These are phyloP conservation scores for Colletotrichum somersetense DNA, from an alignment of 2,329 filamentous ascomycete genomes.

Conservation along the genomic window DNA sequence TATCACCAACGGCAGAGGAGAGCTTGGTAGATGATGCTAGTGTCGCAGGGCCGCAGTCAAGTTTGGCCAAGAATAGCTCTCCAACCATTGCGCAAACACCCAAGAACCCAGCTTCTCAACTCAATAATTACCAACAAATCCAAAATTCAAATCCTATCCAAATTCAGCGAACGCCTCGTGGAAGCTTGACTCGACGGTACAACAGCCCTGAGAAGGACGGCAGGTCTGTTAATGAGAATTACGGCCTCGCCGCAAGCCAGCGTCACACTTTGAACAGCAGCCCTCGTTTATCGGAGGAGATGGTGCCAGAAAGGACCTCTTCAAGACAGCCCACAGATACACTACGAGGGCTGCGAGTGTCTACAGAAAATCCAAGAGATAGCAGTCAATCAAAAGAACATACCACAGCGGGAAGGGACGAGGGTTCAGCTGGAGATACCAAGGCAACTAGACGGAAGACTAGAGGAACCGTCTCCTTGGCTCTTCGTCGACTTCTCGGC, in stretches of 20 bases:
- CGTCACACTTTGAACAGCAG: neutral
- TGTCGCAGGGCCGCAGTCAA: neutral
- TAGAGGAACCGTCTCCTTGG: neutral
- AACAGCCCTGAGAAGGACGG: neutral
- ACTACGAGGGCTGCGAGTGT: neutral
- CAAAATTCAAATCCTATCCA: neutral
- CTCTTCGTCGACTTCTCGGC: constrained; percentile 28
- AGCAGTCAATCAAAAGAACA: neutral
- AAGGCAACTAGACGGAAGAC: constrained; percentile 5
- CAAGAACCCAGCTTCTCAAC: no score
- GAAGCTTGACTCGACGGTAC: neutral
- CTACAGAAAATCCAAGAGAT: neutral
- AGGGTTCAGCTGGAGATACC: neutral
- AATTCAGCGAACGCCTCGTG: neutral
- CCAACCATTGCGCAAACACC: neutral
- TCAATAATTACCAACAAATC: neutral
- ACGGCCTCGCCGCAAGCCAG: no score
- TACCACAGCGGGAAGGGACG: neutral
- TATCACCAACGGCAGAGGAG: constrained; percentile 51
- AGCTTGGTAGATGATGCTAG: constrained; percentile 35
- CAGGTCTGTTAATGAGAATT: neutral
- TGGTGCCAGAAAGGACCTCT: constrained; percentile 48
- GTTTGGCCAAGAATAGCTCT: neutral
- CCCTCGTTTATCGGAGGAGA: constrained; percentile 43
- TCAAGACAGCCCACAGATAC: constrained; percentile 42